Percentiles rank a stretch among this genome's conserved stretches.
phyloP scores from a whole-genome alignment of 495 filamentous ascomycete species.

The Tuber calosporum region DNA sequence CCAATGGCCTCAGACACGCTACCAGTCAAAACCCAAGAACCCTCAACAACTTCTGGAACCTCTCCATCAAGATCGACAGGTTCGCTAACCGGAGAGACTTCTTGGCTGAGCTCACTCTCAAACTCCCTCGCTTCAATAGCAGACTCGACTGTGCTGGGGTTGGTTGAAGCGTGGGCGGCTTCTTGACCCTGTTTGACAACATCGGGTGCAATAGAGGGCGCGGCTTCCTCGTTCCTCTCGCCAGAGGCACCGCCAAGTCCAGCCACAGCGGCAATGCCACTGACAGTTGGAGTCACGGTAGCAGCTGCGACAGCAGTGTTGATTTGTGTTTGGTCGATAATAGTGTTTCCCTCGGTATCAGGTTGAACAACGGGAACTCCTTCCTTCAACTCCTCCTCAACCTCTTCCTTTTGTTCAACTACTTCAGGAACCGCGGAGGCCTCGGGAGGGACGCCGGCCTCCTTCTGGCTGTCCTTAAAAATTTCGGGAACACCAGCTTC shows the following conservation, averaged over 20 bases:
- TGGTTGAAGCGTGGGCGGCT: constrained; percentile 20
- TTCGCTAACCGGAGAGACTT: constrained; percentile 13
- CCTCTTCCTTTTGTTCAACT: constrained; percentile 55
- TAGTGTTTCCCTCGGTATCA: constrained; percentile 53
- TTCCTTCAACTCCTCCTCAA: constrained; percentile 55
- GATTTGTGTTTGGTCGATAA: constrained; percentile 48
- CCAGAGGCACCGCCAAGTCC: constrained; percentile 34
- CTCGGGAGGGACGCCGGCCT: constrained; percentile 54
- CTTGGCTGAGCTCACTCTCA: constrained; percentile 33
- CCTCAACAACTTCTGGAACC: constrained; percentile 66
- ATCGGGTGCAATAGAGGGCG: constrained; percentile 29
- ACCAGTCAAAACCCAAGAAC: constrained; percentile 60
- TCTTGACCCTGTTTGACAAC: constrained; percentile 31
- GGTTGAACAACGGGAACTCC: constrained; percentile 53
- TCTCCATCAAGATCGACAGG: constrained; percentile 46
- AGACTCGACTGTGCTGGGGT: constrained; percentile 49
- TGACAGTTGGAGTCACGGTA: constrained; percentile 42
- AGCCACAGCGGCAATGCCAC: constrained; percentile 25
- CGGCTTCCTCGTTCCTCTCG: constrained; percentile 41
- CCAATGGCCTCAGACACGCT: constrained; percentile 59
- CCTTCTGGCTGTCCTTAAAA: constrained; percentile 60
- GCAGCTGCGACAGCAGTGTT: constrained; percentile 45
- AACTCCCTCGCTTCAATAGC: constrained; percentile 57
- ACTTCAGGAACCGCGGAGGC: constrained; percentile 53
- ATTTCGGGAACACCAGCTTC: constrained; percentile 53